Base-by-base conservation (phyloP, 2,329 filamentous ascomycete genomes). In the Diaporthe sp. region DNA sequence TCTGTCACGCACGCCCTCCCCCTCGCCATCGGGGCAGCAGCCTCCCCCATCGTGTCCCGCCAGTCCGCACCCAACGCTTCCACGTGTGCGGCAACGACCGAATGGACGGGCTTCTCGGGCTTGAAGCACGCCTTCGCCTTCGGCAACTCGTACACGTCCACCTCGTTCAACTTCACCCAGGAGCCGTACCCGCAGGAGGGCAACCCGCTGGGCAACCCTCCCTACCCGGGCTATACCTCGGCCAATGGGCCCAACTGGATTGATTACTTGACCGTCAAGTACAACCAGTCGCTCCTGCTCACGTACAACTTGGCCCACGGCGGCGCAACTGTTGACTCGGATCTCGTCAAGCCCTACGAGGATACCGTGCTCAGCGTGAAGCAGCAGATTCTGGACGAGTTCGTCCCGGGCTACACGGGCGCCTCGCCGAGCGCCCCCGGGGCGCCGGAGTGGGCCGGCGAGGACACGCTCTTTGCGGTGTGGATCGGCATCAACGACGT, bases 181-280 rank as follows among this genome's bases (percentile, higher is more conserved):
- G 82, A 85, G 0, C 87, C 90, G 4, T 67, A 65, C 51, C 91
- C 92, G 1, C 88, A 85, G 10, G 77, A 84, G 2, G 81, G 84
- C 0, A 92, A 92, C 77, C 91, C 91, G 0, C 84, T 93, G 59
- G 92, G 92, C 0, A 94, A 94, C 78, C 92, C 92, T 0, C 77
- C 84, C 0, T 90, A 89, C 77, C 88, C 87, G 0, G 87, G 88
- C 31, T 87, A 82, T 77, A 89, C 88, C 31, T 85, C 87, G 0
- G 83, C 86, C 8, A 87, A 87, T 31, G 89, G 89, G 15, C 80
- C 84, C 31, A 89, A 90, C 78, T 90, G 88, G 88, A 83, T 89
- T 46, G 88, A 86, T 59, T 87, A 84, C 74, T 81, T 90, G 5
- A 87, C 87, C 0, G 84, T 83, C 5, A 83, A 85, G 68, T 85